These are phyloP conservation scores for Wickerhamiella azyma DNA, from an alignment of 805 yeast species.

Conservation along the genomic window DNA sequence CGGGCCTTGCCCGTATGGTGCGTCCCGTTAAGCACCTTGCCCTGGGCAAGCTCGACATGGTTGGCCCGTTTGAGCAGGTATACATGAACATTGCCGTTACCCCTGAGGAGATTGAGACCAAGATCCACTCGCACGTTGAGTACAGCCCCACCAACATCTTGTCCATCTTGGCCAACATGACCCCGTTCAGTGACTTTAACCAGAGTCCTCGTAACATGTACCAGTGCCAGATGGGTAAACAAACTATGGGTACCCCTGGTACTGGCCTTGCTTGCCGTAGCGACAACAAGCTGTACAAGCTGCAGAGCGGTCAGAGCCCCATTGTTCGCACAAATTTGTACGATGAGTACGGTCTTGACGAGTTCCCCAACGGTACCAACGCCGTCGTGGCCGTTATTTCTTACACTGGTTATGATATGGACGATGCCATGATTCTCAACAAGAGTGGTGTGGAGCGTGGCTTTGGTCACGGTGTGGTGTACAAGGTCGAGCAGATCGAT, in stretches of 20 bases:
- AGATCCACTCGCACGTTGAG: constrained; percentile 85
- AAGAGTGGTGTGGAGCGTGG: constrained; percentile 97
- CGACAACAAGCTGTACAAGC: constrained; percentile 83
- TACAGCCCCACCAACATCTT: constrained; percentile 87
- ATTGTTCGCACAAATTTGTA: constrained; percentile 86
- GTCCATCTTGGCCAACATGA: constrained; percentile 88
- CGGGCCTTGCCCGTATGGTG: constrained; percentile 88
- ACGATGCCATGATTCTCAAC: constrained; percentile 97
- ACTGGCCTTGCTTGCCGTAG: constrained; percentile 85
- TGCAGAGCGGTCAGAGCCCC: constrained; percentile 95
- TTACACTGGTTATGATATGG: constrained; percentile 99
- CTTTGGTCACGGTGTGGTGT: constrained; percentile 92
- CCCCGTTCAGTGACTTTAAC: constrained; percentile 96
- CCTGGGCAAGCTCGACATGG: constrained; percentile 63
- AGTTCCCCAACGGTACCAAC: constrained; percentile 95
- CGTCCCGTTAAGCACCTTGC: constrained; percentile 92
- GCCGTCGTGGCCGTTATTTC: constrained; percentile 99
- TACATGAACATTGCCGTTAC: constrained; percentile 93
- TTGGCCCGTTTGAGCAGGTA: constrained; percentile 97
- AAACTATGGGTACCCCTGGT: constrained; percentile 99
- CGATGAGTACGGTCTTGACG: constrained; percentile 95
- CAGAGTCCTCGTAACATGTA: constrained; percentile 99
- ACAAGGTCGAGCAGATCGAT: constrained; percentile 87
- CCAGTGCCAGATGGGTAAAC: constrained; percentile 99
- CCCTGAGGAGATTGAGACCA: constrained; percentile 73